Evolutionary conservation across 2,329 filamentous ascomycete genomes (phyloP).

Genomic region (Colletotrichum tabaci): DNA sequence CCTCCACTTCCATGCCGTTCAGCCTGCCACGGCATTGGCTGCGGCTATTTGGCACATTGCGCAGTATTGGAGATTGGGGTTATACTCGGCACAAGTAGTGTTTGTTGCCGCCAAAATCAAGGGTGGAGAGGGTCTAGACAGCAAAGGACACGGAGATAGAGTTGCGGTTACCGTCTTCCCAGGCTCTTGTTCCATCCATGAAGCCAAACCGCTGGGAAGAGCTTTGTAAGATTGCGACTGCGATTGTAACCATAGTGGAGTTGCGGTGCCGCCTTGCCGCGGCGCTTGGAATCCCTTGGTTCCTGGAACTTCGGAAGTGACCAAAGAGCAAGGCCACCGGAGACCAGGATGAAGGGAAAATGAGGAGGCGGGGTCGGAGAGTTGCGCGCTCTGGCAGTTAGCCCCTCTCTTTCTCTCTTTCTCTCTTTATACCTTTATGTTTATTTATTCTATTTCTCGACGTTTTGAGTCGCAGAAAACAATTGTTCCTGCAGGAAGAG

Average conservation of each 20-base stretch:
- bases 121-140: neutral
- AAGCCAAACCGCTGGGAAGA: too few species aligned
- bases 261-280: conserved; percentile 19
- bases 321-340: neutral
- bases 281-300: neutral
- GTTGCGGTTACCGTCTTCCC: neutral
- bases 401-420: too few species aligned
- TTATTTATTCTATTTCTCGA: too few species aligned
- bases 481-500: too few species aligned
- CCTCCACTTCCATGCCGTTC: conserved; percentile 38
- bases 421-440: neutral
- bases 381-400: neutral
- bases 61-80: neutral
- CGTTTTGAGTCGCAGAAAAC: too few species aligned
- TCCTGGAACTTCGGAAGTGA: neutral
- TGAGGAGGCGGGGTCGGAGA: neutral
- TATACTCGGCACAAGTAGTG: neutral
- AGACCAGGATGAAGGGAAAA: neutral
- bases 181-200: neutral
- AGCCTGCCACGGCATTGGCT: conserved; percentile 33
- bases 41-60: conserved; percentile 25
- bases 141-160: neutral
- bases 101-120: neutral
- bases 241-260: neutral
- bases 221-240: neutral